Percentiles rank a stretch among this genome's conserved stretches.
Conservation (phyloP, 768 basidiomycete species). For the Auriscalpium microsporum region DNA sequence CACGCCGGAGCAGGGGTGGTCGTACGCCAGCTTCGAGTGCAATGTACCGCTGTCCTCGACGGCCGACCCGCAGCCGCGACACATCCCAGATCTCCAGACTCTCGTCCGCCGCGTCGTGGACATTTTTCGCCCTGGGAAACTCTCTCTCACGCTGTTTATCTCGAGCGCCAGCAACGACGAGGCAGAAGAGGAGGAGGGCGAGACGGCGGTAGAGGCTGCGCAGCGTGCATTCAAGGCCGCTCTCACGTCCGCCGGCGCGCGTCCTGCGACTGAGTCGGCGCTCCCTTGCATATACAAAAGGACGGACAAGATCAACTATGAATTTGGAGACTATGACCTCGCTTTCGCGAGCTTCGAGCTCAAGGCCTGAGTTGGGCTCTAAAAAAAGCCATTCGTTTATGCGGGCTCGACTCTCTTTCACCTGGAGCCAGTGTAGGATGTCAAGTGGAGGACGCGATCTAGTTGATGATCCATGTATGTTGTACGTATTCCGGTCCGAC, state of each 20-base stretch:
- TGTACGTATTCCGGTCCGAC: too few relatives aligned
- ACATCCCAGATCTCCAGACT: slow-evolving; percentile 67
- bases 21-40: slow-evolving; percentile 97
- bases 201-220: slow-evolving; percentile 57
- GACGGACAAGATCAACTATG: slow-evolving; percentile 97
- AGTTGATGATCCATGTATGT: too few relatives aligned
- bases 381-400: too few relatives aligned
- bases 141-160: slow-evolving; percentile 87
- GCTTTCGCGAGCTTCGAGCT: slow-evolving; percentile 84
- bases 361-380: slow-evolving; percentile 16
- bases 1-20: slow-evolving; percentile 96
- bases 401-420: too few relatives aligned
- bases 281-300: slow-evolving; percentile 48
- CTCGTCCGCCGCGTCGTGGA: slow-evolving; percentile 82
- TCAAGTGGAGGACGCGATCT: too few relatives aligned
- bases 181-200: slow-evolving; percentile 38
- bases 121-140: slow-evolving; percentile 85
- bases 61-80: slow-evolving; percentile 26
- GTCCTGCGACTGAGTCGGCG: not conserved
- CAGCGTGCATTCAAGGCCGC: slow-evolving; percentile 70
- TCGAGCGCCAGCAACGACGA: slow-evolving; percentile 48
- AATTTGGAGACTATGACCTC: slow-evolving; percentile 87
- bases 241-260: slow-evolving; percentile 24
- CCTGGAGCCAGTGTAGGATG: too few relatives aligned
- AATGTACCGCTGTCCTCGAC: slow-evolving; percentile 67